These are phyloP conservation scores for Neurospora sp. DNA, from an alignment of 495 filamentous ascomycete genomes.

Conservation along the genomic window DNA sequence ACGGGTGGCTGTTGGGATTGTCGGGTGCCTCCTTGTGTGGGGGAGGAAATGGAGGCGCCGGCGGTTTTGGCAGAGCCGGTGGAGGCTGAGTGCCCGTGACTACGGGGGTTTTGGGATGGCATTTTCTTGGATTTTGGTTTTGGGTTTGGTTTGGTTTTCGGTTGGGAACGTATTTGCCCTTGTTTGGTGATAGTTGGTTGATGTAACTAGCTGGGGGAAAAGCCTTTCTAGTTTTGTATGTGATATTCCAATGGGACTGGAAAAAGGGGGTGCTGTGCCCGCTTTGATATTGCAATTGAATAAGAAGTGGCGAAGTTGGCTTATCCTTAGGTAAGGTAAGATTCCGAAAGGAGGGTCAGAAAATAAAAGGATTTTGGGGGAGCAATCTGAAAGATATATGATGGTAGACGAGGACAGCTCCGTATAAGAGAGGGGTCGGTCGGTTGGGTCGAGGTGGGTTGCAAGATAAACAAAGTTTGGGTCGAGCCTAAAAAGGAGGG, in stretches of 20 bases:
- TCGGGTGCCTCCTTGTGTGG: neutral
- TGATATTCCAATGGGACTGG: neutral
- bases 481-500: neutral
- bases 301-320: neutral
- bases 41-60: neutral
- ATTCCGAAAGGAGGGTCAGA: neutral
- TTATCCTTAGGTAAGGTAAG: neutral
- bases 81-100: constrained; percentile 3
- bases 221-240: neutral
- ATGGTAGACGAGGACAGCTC: neutral
- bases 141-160: too few species aligned
- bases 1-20: constrained; percentile 23
- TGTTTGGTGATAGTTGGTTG: neutral
- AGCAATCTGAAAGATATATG: neutral
- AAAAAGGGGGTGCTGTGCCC: neutral
- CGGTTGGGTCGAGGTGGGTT: neutral
- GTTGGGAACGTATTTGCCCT: neutral
- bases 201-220: neutral
- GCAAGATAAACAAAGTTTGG: neutral
- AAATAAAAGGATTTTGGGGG: neutral
- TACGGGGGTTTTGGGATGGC: constrained; percentile 7
- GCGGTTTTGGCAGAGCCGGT: constrained; percentile 3
- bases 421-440: neutral
- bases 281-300: neutral
- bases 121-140: neutral